These are phyloP conservation scores for Apophysomyces ossiformis DNA, from an alignment of 371 early-diverging fungal species.

Conservation along the genomic window DNA sequence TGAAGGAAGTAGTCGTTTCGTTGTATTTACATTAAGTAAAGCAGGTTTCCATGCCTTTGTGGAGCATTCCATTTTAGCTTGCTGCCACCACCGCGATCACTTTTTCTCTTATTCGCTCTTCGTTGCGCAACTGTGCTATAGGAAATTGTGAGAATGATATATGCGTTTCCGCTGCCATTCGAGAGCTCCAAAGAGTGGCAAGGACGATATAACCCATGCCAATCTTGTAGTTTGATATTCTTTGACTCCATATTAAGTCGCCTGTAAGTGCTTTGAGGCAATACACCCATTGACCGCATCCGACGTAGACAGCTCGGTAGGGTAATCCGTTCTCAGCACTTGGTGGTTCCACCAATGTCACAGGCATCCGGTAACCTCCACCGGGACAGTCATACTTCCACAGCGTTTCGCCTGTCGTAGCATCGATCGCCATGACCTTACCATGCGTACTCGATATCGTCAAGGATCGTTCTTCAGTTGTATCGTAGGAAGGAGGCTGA, in stretches of 20 bases:
- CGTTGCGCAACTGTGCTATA: not conserved
- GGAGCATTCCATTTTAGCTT: no score
- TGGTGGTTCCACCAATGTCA: slow-evolving; percentile 30
- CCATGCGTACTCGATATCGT: slow-evolving; percentile 30
- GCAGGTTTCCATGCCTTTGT: no score
- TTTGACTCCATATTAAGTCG: slow-evolving; percentile 27
- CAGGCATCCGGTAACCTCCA: slow-evolving; percentile 30
- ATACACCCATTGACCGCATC: slow-evolving; percentile 33
- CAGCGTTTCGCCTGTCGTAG: slow-evolving; percentile 25
- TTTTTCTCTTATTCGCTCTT: not conserved
- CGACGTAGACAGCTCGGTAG: slow-evolving; percentile 27
- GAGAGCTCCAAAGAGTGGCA: slow-evolving; percentile 43
- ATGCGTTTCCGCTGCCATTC: slow-evolving; percentile 33
- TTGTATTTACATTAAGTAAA: no score
- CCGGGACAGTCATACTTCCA: slow-evolving; percentile 44
- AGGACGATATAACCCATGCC: slow-evolving; percentile 33
- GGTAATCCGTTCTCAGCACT: slow-evolving; percentile 4
- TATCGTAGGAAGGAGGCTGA: slow-evolving; percentile 17
- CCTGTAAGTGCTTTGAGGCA: slow-evolving; percentile 30
- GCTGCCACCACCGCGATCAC: no score
- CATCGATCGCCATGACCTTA: slow-evolving; percentile 36
- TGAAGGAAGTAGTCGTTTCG: no score
- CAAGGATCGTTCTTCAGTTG: slow-evolving; percentile 18
- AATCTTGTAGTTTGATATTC: slow-evolving; percentile 24
- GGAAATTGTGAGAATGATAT: slow-evolving; percentile 25